phyloP scores from a whole-genome alignment of 495 filamentous ascomycete species.

The Viridothelium virens region DNA sequence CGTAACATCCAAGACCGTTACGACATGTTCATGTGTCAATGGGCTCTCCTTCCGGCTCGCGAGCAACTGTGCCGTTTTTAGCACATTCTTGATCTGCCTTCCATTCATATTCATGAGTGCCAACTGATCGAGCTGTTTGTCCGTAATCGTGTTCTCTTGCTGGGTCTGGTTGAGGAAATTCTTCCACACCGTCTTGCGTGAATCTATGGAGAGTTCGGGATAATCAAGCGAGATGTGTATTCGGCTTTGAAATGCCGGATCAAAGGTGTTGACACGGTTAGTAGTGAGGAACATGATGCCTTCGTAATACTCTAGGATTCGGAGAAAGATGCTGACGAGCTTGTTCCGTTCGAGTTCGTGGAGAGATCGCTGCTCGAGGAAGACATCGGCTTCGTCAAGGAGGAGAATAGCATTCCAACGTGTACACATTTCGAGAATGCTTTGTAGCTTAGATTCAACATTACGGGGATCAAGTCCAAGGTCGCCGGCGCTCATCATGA shows the following conservation, averaged over 20 bases:
- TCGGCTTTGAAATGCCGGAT: constrained; percentile 36
- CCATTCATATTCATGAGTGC: constrained; percentile 48
- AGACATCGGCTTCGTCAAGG: constrained; percentile 63
- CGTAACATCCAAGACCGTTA: constrained; percentile 42
- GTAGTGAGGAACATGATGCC: constrained; percentile 53
- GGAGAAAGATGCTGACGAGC: constrained; percentile 42
- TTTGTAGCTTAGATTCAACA: constrained; percentile 35
- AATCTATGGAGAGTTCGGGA: constrained; percentile 31
- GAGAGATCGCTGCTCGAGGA: constrained; percentile 44
- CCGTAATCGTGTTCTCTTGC: constrained; percentile 33
- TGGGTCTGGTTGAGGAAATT: constrained; percentile 35
- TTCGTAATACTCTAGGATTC: constrained; percentile 50
- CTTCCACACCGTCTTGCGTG: constrained; percentile 38
- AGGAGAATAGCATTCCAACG: constrained; percentile 43
- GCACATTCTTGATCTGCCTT: constrained; percentile 56
- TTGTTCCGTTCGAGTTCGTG: constrained; percentile 38
- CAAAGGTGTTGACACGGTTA: constrained; percentile 36
- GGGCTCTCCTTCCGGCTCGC: constrained; percentile 34
- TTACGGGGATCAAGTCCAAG: constrained; percentile 32
- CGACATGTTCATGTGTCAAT: constrained; percentile 39
- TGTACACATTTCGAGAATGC: constrained; percentile 37
- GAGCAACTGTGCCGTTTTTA: constrained; percentile 49
- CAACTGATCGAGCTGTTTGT: constrained; percentile 39
- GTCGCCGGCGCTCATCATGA: constrained; percentile 37
- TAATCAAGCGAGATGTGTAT: constrained; percentile 41